Base-by-base conservation (phyloP, 305 asterid genomes). In the Ajuga reptans region DNA sequence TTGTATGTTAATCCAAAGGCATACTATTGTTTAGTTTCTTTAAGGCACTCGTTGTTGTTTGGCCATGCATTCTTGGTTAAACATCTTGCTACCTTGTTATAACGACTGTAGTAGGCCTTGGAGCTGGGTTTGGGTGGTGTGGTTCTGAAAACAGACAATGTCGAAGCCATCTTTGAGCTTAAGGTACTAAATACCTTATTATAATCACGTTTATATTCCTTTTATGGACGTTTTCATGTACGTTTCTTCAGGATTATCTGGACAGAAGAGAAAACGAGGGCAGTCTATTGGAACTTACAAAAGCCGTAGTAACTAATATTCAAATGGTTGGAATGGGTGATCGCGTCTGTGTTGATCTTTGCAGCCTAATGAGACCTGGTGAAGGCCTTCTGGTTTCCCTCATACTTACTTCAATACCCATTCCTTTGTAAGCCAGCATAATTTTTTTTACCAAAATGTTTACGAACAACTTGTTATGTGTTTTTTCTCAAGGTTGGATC, bases 281-380 rank as follows among this genome's bases (percentile, higher is more conserved):
- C 62, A 84, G 83, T 75, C 37, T 76, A 59, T 80, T 91, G 80
- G 81, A 78, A 59, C 50, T 91, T 84, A 86, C 83, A 31, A 82
- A 83, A 79, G 92, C 92, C 37, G 76, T 50, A 4, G 78, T 91
- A 58, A 86, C 92, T 59, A 75, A 74, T 63, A 81, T 89, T 63
- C 89, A 87, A 81, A 81, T 70, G 86, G 80, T 81, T 46, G 98
- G 96, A 75, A 86, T 91, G 98, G 98, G 98, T 36, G 94, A 91
- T 65, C 96, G 95, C 34, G 94, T 83, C 66, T 91, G 95, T 79
- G 96, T 91, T 52, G 98, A 91, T 77, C 88, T 89, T 63, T 91
- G 98, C 86, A 89, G 92, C 86, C 82, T 91, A 65, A 83, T 91
- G 95, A 82, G 77, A 80, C 98, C 94, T 33, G 96, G 95, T 73